Base-by-base conservation (phyloP, 2,329 filamentous ascomycete genomes). In the Emmonsiellopsis sp. region DNA sequence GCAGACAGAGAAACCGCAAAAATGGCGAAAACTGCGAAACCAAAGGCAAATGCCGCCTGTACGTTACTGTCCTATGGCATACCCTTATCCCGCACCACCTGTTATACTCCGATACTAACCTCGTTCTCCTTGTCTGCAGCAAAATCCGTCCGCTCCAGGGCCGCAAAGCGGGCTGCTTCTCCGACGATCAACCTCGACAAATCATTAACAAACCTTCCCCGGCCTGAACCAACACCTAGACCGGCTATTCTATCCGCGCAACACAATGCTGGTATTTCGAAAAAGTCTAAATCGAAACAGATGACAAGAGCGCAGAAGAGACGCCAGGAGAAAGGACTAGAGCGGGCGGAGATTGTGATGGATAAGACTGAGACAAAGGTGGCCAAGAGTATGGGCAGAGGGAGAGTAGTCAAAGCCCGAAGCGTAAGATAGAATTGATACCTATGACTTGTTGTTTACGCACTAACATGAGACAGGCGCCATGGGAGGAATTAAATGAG, bases 301-400 rank as follows among this genome's bases (percentile, higher is more conserved):
- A 58, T 78, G 59, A 77, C 74, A 31, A 75, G 77, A 49, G 71
- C 75, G 6, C 81, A 84, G 64, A 71, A 75, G 5, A 60, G 75
- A 51, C 73, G 81, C 42, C 78, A 77, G 48, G 71, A 79, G 58
- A 77, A 75, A 61, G 77, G 75, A 14, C 65, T 83, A 42, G 79
- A 82, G 59, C 73, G 76, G 56, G 81, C 78, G 6, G 79, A 80
- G 54, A 69, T 72, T 13, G 73, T 77, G 37, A 66, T 77, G 56
- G 78, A 80, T 56, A 80, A 77, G 64, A 62, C 77, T 42, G 77
- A 81, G 65, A 74, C 73, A 42, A 84, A 83, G 64, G 69, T 78
- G 34, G 68, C 71, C 17, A 79, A 78, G 61, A 81, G 79, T 58
- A 58, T 76, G 44, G 67, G 64, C 8, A 75, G 72, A 55, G 74